Evolutionary conservation across 106 monocot species (phyloP).

Genomic region (Xerophyta viscosa): DNA sequence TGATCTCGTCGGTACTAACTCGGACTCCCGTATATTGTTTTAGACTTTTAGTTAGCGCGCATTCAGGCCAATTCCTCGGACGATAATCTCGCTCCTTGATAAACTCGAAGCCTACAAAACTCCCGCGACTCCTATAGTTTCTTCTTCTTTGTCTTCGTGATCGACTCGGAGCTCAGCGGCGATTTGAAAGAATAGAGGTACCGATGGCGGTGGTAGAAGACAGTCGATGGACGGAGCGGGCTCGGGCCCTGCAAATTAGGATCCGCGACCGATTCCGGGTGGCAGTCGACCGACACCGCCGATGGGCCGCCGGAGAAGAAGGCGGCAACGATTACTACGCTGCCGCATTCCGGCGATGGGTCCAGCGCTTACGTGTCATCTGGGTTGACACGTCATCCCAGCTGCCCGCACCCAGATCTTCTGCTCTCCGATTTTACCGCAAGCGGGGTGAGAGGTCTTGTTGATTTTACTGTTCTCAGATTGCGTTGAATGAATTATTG

Average conservation of each 20-base stretch:
- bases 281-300: slow-evolving; percentile 58
- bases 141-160: too few species aligned
- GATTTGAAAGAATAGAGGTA: too few species aligned
- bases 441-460: slow-evolving; percentile 34
- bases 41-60: too few species aligned
- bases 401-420: slow-evolving; percentile 10
- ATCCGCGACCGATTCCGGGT: slow-evolving; percentile 74
- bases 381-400: slow-evolving; percentile 2
- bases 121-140: too few species aligned
- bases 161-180: too few species aligned
- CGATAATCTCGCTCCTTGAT: too few species aligned
- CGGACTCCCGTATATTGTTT: too few species aligned
- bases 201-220: neutral
- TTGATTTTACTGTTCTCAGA: too few species aligned
- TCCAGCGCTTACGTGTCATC: slow-evolving; percentile 29
- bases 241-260: slow-evolving; percentile 38
- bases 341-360: slow-evolving; percentile 32
- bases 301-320: slow-evolving; percentile 19
- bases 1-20: too few species aligned
- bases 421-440: slow-evolving; percentile 44
- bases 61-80: too few species aligned
- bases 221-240: slow-evolving; percentile 16
- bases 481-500: neutral
- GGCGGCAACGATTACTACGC: slow-evolving; percentile 9
- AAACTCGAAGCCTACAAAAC: too few species aligned